Base-by-base conservation (phyloP, 495 filamentous ascomycete species). In the Penicillium paxilli region DNA sequence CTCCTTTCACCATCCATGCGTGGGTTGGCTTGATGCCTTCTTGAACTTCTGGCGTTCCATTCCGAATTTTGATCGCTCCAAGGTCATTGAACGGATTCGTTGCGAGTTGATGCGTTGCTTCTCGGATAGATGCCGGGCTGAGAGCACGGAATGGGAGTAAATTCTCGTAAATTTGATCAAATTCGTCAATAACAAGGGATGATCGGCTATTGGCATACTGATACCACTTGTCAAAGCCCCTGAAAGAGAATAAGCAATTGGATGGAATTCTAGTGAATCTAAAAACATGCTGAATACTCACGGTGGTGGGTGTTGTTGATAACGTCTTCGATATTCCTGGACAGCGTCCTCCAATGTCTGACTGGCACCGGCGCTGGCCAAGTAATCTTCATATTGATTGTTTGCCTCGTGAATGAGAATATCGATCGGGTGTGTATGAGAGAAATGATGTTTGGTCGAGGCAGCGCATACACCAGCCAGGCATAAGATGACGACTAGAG, bases 121-220 rank as follows among this genome's bases (percentile, higher is more conserved):
- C 56, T 40, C 87, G 75, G 22, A 94, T 80, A 23, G 81, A 74
- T 2, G 74, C 65, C 5, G 88, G 88, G 2, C 76, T 56, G 23
- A 93, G 56, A 7, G 81, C 85, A 82, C 88, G 91, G 59, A 92
- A 94, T 0, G 89, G 89, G 2, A 80, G 73, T 3, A 95, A 66
- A 51, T 90, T 82, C 7, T 78, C 71, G 52, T 87, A 77, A 8
- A 94, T 90, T 49, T 86, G 84, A 55, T 89, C 85, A 55, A 87
- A 93, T 54, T 88, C 81, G 55, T 96, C 90, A 54, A 92, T 80
- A 10, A 91, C 72, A 10, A 83, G 69, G 2, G 89, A 88, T 5
- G 78, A 79, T 37, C 80, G 81, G 10, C 71, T 71, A 20, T 67
- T 80, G 7, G 90, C 87, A 66, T 86, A 92, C 32, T 86, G 72